Percentiles rank a stretch among this genome's conserved stretches.
phyloP scores from a whole-genome alignment of 805 yeast genomes.

The Candida succiphila region DNA sequence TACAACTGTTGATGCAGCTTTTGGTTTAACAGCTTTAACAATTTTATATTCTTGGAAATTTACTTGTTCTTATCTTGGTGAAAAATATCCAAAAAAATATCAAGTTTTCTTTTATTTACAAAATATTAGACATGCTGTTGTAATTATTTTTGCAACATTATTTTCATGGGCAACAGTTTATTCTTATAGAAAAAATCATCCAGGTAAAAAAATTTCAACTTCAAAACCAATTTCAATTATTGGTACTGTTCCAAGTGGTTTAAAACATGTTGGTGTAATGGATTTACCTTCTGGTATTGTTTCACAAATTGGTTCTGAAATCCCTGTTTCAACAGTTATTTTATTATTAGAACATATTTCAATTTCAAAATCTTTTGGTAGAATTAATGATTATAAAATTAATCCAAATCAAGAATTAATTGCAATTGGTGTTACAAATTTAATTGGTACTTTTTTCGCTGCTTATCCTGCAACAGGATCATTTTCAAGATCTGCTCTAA shows the following conservation, averaged over 20 bases:
- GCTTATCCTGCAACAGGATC: conserved; percentile 97
- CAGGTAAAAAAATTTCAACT: conserved; percentile 24
- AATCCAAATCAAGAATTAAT: conserved; percentile 89
- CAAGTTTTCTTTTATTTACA: conserved; percentile 57
- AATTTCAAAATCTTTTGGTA: conserved; percentile 86
- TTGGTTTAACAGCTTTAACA: conserved; percentile 69
- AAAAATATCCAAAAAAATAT: conserved; percentile 49
- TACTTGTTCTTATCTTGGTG: conserved; percentile 48
- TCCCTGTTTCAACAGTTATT: conserved; percentile 80
- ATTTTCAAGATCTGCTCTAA: conserved; percentile 87
- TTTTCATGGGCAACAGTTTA: conserved; percentile 67
- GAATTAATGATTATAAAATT: conserved; percentile 84
- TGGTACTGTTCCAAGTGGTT: conserved; percentile 78
- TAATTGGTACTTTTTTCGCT: conserved; percentile 83
- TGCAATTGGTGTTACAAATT: conserved; percentile 87
- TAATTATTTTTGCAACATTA: conserved; percentile 73
- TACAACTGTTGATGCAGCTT: conserved; percentile 76
- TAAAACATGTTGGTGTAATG: conserved; percentile 68
- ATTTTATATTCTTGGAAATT: conserved; percentile 68
- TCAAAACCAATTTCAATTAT: conserved; percentile 46
- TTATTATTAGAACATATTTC: conserved; percentile 87
- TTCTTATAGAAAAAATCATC: conserved; percentile 24
- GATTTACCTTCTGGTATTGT: conserved; percentile 50
- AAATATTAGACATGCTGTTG: conserved; percentile 73
- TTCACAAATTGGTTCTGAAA: conserved; percentile 54